Evolutionary conservation across 2,329 filamentous ascomycete genomes (phyloP), one percentile per base, ranked within the genome.

Genomic region (Diplodia corticola): DNA sequence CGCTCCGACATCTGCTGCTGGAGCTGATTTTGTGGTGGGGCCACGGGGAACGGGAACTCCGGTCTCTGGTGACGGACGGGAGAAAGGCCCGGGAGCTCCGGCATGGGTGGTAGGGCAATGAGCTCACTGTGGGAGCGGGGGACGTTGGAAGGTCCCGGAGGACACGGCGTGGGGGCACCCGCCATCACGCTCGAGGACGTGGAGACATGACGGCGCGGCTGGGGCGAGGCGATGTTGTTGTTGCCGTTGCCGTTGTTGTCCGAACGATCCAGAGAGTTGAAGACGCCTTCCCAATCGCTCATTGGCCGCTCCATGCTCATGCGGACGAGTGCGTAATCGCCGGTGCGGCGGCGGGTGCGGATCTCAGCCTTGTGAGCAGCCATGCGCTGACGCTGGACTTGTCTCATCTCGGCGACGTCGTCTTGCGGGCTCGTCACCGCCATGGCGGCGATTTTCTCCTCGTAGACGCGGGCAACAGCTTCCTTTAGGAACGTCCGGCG

Each of bases 401-500:
- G 74, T 35, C 74, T 75, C 69, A 70, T 70, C 48, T 79, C 75
- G 57, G 77, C 76, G 20, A 70, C 71, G 10, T 74, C 74, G 65
- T 70, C 75, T 37, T 68, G 72, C 63, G 49, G 71, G 68, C 22
- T 69, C 4, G 69, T 69, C 15, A 75, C 73, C 60, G 77, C 78
- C 30, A 71, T 70, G 46, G 78, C 70, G 20, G 75, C 76, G 51
- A 81, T 78, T 69, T 79, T 80, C 68, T 84, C 82, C 72, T 87
- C 84, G 73, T 89, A 89, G 22, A 86, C 80, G 24, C 85, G 83
- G 0, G 84, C 82, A 35, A 88, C 81, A 1, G 86, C 85, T 72
- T 88, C 85, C 67, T 85, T 85, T 66, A 89, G 79, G 74, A 89
- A 89, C 3, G 80, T 83, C 13, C 80, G 78, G 20, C 85, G 83